phyloP scores from a whole-genome alignment of 495 filamentous ascomycete genomes.

The Penicillium herquei region DNA sequence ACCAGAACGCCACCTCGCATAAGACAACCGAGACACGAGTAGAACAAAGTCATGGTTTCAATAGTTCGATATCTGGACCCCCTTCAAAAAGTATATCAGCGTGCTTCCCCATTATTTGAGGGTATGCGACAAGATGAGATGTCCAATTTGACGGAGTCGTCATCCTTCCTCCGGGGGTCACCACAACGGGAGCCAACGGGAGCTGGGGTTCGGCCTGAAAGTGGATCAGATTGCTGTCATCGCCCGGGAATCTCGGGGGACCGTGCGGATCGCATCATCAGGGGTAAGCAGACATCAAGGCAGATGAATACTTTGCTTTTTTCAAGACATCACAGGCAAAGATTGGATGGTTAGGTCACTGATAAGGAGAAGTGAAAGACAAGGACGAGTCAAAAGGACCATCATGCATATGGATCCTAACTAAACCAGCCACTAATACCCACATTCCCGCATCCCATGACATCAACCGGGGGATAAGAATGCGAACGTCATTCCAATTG shows the following conservation, averaged over 20 bases:
- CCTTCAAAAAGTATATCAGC: neutral
- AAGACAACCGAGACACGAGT: neutral
- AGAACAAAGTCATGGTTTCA: neutral
- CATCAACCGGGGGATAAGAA: constrained; percentile 15
- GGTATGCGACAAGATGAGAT: neutral
- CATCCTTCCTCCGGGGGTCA: neutral
- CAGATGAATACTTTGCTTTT: too few relatives aligned
- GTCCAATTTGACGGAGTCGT: neutral
- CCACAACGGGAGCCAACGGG: neutral
- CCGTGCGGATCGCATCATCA: constrained; percentile 17
- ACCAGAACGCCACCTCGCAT: neutral
- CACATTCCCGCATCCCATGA: constrained; percentile 18
- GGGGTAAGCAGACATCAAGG: neutral
- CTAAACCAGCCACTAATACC: neutral
- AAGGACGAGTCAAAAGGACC: neutral
- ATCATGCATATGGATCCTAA: neutral
- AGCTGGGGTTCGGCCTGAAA: neutral
- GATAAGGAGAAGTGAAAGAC: neutral
- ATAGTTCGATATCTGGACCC: neutral
- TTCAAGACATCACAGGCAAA: too few relatives aligned
- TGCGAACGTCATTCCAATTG: constrained; percentile 8
- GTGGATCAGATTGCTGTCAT: constrained; percentile 5
- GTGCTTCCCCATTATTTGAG: neutral
- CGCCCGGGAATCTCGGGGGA: neutral
- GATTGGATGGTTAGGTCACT: too few relatives aligned